Base-by-base conservation (phyloP, 305 asterid species). In the Euphrasia arctica region DNA sequence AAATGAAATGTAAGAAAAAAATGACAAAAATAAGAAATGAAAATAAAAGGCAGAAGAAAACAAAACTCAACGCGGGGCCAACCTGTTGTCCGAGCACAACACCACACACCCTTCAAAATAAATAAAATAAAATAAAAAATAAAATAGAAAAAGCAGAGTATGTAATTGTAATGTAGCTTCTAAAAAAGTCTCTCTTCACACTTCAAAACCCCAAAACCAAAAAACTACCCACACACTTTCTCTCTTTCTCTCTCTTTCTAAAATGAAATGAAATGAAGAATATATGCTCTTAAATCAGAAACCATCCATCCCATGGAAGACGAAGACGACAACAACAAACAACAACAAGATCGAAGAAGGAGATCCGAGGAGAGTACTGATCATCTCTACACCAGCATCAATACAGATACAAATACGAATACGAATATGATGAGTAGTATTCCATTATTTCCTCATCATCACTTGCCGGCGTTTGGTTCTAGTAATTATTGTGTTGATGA, bases 221-320 rank as follows among this genome's bases (percentile, higher is more conserved):
- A 52, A 58, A 62, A 66, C 64, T 65, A 62, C 51, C 43, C 61
- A 64, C 62, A 51, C 51, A 67, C 4, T 25, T 9, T 9, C 58
- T 60, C 67, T 69, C 55, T 36, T 62, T 43, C 68, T 43, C 57
- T 64, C 64, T 72, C 52, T 67, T 66, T 63, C 29, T 12, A 64
- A 52, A 60, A 61, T 54, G 36, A 32, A 5, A 32, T 39, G 45
- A 39, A 60, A 76, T 70, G 82, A 79, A 79, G 88, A 81, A 80
- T 83, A 78, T 75, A 64, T 48, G 77, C 83, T 69, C 67, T 65
- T 71, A 36, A 60, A 39, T 69, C 43, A 34, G 43, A 68, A 60
- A 55, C 70, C 42, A 87, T 79, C 36, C 60, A 87, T 79, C 36
- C 60, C 39, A 56, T 56, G 60, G 60, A 56, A 89, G 86, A 80